phyloP scores from a whole-genome alignment of 176 grass and related monocot genomes.

The Ensete glaucum region DNA sequence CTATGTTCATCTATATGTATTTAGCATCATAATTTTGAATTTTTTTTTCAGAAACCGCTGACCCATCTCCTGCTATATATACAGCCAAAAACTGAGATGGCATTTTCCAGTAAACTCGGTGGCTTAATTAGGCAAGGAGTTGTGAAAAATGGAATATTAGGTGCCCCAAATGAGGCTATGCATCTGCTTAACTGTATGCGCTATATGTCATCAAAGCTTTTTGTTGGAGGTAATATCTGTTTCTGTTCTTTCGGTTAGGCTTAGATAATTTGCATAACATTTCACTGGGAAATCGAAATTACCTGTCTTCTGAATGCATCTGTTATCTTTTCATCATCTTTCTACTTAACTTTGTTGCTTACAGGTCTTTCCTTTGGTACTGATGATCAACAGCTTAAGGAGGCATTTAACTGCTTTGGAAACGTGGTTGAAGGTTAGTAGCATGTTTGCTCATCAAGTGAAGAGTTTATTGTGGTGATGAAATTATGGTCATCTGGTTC shows the following conservation, averaged over 20 bases:
- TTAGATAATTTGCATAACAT: too few species aligned
- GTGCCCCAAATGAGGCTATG: conserved; percentile 4
- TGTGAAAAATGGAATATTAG: conserved; percentile 18
- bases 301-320: not conserved
- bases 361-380: conserved; percentile 51
- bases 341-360: not conserved
- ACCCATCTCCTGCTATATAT: not conserved
- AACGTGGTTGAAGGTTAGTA: conserved; percentile 60
- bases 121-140: conserved; percentile 48
- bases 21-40: too few species aligned
- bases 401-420: conserved; percentile 40
- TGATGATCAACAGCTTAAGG: conserved; percentile 22
- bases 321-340: not conserved
- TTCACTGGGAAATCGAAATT: not conserved
- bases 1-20: too few species aligned
- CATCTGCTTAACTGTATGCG: conserved; percentile 44
- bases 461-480: too few species aligned
- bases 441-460: not conserved
- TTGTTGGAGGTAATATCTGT: conserved; percentile 55
- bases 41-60: not conserved
- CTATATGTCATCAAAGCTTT: conserved; percentile 54
- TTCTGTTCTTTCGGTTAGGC: not conserved
- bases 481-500: too few species aligned
- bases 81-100: conserved; percentile 28
- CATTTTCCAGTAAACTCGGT: conserved; percentile 61